Evolutionary conservation across 179 eudicot genomes (phyloP).

Genomic region (Gypsophila paniculata): DNA sequence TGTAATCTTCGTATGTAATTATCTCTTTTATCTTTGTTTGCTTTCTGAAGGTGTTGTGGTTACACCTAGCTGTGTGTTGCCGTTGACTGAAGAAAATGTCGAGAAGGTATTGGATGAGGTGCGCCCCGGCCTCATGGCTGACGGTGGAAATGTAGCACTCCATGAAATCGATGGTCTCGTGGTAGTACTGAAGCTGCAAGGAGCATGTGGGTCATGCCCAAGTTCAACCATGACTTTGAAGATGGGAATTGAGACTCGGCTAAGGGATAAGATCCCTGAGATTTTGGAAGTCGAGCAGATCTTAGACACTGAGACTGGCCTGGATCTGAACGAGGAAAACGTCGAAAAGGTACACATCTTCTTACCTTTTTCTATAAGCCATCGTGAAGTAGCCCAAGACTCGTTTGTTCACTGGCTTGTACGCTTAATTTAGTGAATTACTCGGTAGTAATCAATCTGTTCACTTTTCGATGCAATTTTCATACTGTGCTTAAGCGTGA

Average conservation of each 20-base stretch:
- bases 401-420: background rate
- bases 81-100: conserved; percentile 87
- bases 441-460: background rate
- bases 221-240: conserved; percentile 91
- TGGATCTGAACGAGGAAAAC: conserved; percentile 77
- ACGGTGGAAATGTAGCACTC: conserved; percentile 88
- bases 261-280: conserved; percentile 89
- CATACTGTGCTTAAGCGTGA: background rate
- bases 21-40: conserved; percentile 4
- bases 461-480: background rate
- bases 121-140: conserved; percentile 86
- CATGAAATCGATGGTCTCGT: conserved; percentile 92
- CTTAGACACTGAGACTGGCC: conserved; percentile 82
- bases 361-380: background rate
- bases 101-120: conserved; percentile 91
- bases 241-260: conserved; percentile 77
- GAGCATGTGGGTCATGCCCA: conserved; percentile 98
- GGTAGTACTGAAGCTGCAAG: conserved; percentile 82
- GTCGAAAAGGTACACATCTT: conserved; percentile 60
- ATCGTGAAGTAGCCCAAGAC: background rate
- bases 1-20: background rate
- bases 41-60: conserved; percentile 38
- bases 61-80: conserved; percentile 65
- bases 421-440: background rate
- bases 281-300: conserved; percentile 81